Conservation (phyloP, 139 green algal genomes). For the Tetradesmus obliquus region DNA sequence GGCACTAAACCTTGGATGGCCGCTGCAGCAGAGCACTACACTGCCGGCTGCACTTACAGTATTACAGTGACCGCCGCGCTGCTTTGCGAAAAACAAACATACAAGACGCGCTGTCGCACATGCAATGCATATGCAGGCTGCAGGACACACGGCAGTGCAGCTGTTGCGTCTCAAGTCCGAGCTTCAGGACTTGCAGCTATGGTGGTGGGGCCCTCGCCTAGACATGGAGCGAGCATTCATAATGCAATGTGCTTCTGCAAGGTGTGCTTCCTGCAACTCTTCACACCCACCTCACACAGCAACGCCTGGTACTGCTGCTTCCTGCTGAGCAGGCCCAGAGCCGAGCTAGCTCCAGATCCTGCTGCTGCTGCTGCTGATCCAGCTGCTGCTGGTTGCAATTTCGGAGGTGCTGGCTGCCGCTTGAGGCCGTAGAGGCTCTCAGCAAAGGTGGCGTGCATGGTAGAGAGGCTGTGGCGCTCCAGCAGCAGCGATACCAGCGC, state of each 20-base stretch:
- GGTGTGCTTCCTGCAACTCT: background rate
- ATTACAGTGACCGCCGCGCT: too few relatives aligned
- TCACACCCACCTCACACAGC: conserved; percentile 16
- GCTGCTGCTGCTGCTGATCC: background rate
- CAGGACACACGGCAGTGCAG: background rate
- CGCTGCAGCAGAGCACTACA: background rate
- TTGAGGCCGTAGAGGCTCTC: conserved; percentile 87
- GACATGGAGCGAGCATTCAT: too few relatives aligned
- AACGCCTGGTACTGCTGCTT: conserved; percentile 24
- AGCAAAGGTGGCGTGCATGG: conserved; percentile 75
- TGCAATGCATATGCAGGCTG: too few relatives aligned
- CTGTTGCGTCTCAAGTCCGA: too few relatives aligned
- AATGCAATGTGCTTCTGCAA: conserved; percentile 4
- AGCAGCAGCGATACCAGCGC: conserved; percentile 72
- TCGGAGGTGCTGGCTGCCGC: conserved; percentile 20
- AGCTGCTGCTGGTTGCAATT: background rate
- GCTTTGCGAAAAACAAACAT: too few relatives aligned
- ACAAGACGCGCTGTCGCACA: too few relatives aligned
- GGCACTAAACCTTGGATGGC: background rate
- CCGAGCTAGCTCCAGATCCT: background rate
- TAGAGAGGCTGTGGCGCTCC: conserved; percentile 72
- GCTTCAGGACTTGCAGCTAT: too few relatives aligned
- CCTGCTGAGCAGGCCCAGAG: background rate
- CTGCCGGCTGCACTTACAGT: background rate
- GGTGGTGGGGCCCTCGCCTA: too few relatives aligned